phyloP scores from a whole-genome alignment of 352 stramenopile genomes.

The Thalassiosira mediterranea region DNA sequence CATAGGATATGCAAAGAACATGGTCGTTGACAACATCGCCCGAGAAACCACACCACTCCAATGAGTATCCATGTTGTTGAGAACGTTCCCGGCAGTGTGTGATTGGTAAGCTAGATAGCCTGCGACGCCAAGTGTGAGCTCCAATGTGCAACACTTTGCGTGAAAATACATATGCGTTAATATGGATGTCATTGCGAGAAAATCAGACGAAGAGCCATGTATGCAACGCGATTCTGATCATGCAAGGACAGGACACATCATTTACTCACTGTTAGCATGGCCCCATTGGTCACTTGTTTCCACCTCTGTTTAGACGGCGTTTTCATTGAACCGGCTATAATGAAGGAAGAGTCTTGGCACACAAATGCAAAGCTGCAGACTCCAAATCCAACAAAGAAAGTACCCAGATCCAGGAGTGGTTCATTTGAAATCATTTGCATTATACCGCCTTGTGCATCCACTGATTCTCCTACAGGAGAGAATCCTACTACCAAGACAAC shows the following conservation, averaged over 20 bases:
- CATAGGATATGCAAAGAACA: constrained; percentile 76
- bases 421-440: constrained; percentile 17
- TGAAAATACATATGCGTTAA: too few relatives aligned
- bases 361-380: constrained; percentile 84
- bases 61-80: constrained; percentile 67
- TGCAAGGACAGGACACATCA: too few relatives aligned
- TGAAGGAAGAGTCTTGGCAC: constrained; percentile 82
- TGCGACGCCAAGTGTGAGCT: constrained; percentile 51
- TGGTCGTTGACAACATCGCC: constrained; percentile 52
- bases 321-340: constrained; percentile 76
- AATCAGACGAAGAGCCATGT: too few relatives aligned
- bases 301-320: constrained; percentile 68
- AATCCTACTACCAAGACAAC: constrained; percentile 64
- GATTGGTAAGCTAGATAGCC: constrained; percentile 72
- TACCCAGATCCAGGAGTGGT: constrained; percentile 39
- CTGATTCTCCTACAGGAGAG: constrained; percentile 48
- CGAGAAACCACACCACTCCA: constrained; percentile 52
- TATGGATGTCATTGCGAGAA: too few relatives aligned
- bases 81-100: constrained; percentile 68
- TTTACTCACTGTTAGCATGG: constrained; percentile 49
- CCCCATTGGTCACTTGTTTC: constrained; percentile 55
- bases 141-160: constrained; percentile 52
- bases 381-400: constrained; percentile 79
- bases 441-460: constrained; percentile 33
- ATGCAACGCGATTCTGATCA: too few relatives aligned